Evolutionary conservation across 208 protist species (phyloP), one percentile per base, ranked within the genome.

Genomic region (Trypanosoma mega): DNA sequence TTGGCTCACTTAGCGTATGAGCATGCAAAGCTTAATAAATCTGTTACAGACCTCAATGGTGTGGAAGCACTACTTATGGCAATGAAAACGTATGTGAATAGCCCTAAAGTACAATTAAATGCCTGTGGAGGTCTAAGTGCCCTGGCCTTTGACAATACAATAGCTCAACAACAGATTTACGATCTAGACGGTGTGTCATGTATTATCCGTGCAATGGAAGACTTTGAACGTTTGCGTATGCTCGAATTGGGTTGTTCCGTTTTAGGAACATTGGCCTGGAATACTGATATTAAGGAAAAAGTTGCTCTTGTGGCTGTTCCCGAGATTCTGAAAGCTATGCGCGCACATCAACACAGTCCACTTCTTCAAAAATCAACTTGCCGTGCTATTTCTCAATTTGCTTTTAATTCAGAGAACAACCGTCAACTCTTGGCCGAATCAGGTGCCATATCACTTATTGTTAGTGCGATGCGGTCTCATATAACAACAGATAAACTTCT

Each of bases 331-430:
- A 82, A 87, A 44, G 80, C 82, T 30, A 94, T 97, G 91, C 75
- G 81, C 21, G 68, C 68, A 36, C 85, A 95, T 58, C 72, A 82
- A 57, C 61, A 74, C 57, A 92, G 82, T 56, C 76, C 88, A 18
- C 65, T 93, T 37, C 72, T 97, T 33, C 91, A 97, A 65, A 97
- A 97, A 74, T 94, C 88, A 34, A 93, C 86, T 8, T 95, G 88
- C 64, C 75, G 91, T 46, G 91, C 91, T 54, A 90, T 95, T 48
- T 92, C 88, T 36, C 91, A 97, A 72, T 94, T 97, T 57, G 88
- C 91, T 34, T 97, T 94, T 69, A 95, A 97, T 72, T 94, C 86
- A 3, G 85, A 97, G 56, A 90, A 68, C 53, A 97, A 97, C 55
- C 82, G 91, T 2, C 76, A 90, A 59, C 72, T 94, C 49, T 74